A percentile compares a stretch with the other conserved stretches of the same genome.
These are phyloP conservation scores for Dactylella cylindrospora DNA, from an alignment of 2,329 filamentous ascomycete genomes.

Conservation along the genomic window DNA sequence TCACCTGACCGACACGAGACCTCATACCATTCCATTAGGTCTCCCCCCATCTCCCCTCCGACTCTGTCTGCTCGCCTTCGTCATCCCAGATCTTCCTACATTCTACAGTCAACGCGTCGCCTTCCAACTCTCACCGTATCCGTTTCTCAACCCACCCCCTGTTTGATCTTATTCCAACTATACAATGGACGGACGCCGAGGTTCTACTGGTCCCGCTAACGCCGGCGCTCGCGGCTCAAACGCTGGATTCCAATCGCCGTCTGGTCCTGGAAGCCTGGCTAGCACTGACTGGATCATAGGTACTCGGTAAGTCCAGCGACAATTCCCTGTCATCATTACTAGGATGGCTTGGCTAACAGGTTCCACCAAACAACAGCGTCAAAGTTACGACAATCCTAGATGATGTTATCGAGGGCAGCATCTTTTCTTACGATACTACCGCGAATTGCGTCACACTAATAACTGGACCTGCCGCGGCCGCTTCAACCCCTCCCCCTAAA, in stretches of 20 bases:
- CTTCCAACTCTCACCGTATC: too few relatives aligned
- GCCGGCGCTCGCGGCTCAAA: constrained; percentile 34
- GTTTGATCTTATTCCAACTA: neutral
- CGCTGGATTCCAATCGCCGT: constrained; percentile 31
- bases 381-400: constrained; percentile 48
- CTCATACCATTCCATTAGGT: too few relatives aligned
- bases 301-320: constrained; percentile 43
- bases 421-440: constrained; percentile 49
- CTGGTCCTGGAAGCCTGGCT: constrained; percentile 42
- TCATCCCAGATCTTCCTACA: too few relatives aligned
- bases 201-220: constrained; percentile 44
- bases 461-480: constrained; percentile 30
- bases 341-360: neutral
- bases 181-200: constrained; percentile 45
- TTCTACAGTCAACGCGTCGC: too few relatives aligned
- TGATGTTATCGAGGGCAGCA: constrained; percentile 48
- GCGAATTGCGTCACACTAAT: constrained; percentile 47
- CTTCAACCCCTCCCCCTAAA: constrained; percentile 17
- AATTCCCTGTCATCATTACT: neutral
- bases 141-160: constrained; percentile 7
- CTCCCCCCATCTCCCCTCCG: neutral
- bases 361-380: constrained; percentile 39
- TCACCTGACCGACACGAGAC: too few relatives aligned
- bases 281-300: constrained; percentile 48
- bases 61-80: too few relatives aligned